These are phyloP conservation scores for Heritiera littoralis DNA, from an alignment of 345 rosid genomes.

Conservation along the genomic window DNA sequence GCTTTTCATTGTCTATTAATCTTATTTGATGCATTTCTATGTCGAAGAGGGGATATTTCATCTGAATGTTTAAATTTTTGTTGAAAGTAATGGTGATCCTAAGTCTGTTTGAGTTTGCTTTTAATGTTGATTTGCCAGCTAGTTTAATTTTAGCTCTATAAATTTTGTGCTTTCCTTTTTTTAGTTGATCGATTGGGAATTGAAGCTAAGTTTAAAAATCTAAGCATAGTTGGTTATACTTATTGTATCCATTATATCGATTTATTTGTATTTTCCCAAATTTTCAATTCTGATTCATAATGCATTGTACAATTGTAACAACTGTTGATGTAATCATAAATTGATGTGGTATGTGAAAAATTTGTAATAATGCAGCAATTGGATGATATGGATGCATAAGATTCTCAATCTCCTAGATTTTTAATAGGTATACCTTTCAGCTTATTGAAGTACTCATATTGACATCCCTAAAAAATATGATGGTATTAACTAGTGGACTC, in stretches of 20 bases:
- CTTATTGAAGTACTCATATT: neutral
- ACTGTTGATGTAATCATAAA: neutral
- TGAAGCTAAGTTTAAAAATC: neutral
- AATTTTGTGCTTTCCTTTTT: neutral
- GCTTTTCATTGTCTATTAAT: neutral
- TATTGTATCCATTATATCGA: neutral
- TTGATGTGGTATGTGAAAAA: neutral
- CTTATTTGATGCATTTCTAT: slow-evolving; percentile 7
- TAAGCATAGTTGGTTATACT: neutral
- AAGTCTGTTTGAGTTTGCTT: neutral
- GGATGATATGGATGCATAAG: neutral
- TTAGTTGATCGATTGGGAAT: neutral
- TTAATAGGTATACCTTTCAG: neutral
- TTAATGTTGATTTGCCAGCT: neutral
- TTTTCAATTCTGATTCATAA: neutral
- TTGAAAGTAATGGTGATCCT: neutral
- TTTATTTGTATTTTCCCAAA: neutral
- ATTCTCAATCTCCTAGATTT: neutral
- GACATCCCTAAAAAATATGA: neutral
- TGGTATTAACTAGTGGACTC: neutral
- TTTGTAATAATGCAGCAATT: neutral
- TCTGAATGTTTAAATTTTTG: neutral
- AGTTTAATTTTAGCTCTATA: neutral
- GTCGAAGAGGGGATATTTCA: neutral
- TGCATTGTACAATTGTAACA: neutral